Base-by-base conservation (phyloP, 257 asterid genomes). In the Lycium ferocissimum region DNA sequence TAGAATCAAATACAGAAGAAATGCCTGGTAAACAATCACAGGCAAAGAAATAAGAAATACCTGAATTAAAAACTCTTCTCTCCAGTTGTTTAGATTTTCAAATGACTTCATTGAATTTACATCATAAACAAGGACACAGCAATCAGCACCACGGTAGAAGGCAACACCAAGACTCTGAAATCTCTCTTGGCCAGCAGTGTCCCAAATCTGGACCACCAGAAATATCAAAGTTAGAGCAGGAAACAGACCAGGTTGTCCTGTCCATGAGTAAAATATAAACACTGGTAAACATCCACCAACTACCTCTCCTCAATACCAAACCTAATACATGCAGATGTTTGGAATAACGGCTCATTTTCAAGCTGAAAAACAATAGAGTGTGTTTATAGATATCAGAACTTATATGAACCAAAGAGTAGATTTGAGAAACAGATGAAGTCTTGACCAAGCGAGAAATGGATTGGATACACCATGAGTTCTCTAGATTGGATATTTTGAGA, bases 91-190 rank as follows among this genome's bases (percentile, higher is more conserved):
- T 71, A 96, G 95, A 89, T 93, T 92, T 83, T 96, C 99, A 81
- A 96, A 96, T 49, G 99, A 96, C 89, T 96, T 96, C 95, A 90
- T 92, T 86, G 92, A 95, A 86, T 96, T 96, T 69, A 93, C 98
- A 85, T 97, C 99, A 88, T 97, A 94, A 22, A 93, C 97, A 92
- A 97, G 99, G 85, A 97, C 98, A 85, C 99, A 97, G 86, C 98
- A 97, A 92, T 97, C 99, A 59, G 99, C 99, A 82, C 99, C 99
- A 2, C 99, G 98, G 90, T 97, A 97, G 86, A 97, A 97, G 35
- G 99, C 99, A 86, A 97, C 99, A 71, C 99, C 99, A 84, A 97
- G 99, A 87, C 99, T 97, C 87, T 97, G 99, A 91, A 97, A 97
- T 81, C 99, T 93, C 86, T 97, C 99, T 85, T 97, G 99, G 53